Conservation (phyloP, 1,139 yeast genomes). For the Scheffersomyces titani region DNA sequence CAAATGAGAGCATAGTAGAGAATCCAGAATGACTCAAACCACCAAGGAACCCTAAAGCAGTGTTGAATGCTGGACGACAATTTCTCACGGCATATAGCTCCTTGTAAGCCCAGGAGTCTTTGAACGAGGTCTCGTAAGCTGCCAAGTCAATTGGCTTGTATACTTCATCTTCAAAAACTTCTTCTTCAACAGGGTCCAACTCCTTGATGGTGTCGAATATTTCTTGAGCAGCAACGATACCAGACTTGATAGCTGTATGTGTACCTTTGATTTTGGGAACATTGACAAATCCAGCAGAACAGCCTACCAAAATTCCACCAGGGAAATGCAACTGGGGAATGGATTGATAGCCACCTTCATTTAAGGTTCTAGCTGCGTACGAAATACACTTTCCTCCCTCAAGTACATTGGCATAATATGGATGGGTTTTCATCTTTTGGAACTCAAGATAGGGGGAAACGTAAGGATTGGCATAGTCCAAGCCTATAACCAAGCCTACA, state of each 20-base stretch:
- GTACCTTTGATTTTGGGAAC: slow-evolving; percentile 98
- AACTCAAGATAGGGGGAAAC: slow-evolving; percentile 94
- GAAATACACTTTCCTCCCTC: slow-evolving; percentile 91
- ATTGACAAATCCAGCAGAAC: slow-evolving; percentile 93
- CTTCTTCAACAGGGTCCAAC: slow-evolving; percentile 51
- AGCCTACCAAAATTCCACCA: slow-evolving; percentile 93
- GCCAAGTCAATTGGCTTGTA: slow-evolving; percentile 52
- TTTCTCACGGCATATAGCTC: slow-evolving; percentile 85
- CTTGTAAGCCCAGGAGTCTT: slow-evolving; percentile 80
- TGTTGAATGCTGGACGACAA: slow-evolving; percentile 85
- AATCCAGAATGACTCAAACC: slow-evolving; percentile 86
- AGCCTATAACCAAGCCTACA: slow-evolving; percentile 87
- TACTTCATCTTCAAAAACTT: slow-evolving; percentile 37
- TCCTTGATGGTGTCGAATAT: slow-evolving; percentile 61
- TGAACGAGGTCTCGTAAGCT: slow-evolving; percentile 62
- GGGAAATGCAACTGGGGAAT: slow-evolving; percentile 90
- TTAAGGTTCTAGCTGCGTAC: slow-evolving; percentile 93
- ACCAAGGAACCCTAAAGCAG: slow-evolving; percentile 69
- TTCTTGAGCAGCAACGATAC: slow-evolving; percentile 89
- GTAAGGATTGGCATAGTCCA: slow-evolving; percentile 93
- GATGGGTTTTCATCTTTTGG: slow-evolving; percentile 90
- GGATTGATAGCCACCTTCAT: slow-evolving; percentile 94
- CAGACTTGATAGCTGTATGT: slow-evolving; percentile 94
- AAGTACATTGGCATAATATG: slow-evolving; percentile 72
- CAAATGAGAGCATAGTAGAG: slow-evolving; percentile 75